A percentile compares a stretch with the other conserved stretches of the same genome.
Conservation (phyloP, 1,284 basidiomycete genomes). For the Bjerkandera adusta region DNA sequence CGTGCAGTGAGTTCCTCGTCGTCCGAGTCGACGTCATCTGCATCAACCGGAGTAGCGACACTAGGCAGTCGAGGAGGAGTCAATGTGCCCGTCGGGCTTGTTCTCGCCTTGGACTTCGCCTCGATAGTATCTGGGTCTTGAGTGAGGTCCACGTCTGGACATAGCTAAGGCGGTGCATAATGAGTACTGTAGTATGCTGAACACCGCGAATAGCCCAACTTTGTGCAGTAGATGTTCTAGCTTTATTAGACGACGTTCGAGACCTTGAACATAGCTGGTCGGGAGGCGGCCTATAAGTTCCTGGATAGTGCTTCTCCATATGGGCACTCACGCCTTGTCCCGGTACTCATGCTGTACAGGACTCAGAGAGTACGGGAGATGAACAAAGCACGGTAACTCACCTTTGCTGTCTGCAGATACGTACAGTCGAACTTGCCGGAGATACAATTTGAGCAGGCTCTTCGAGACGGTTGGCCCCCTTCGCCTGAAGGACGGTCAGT, state of each 20-base stretch:
- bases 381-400: not conserved
- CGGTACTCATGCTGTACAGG: conserved; percentile 3
- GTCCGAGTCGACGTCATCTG: conserved; percentile 9
- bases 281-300: not conserved
- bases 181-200: not conserved
- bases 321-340: conserved; percentile 7
- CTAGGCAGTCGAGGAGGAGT: not conserved
- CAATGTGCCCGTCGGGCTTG: not conserved
- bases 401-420: conserved; percentile 15
- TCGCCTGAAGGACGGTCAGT: conserved; percentile 7
- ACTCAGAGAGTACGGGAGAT: not conserved
- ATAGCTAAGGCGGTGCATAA: conserved; percentile 33
- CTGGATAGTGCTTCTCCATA: not conserved
- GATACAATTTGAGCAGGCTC: conserved; percentile 12
- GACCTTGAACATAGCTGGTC: conserved; percentile 7
- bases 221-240: conserved; percentile 15
- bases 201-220: conserved; percentile 34
- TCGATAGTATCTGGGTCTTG: conserved; percentile 40
- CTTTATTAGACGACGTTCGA: conserved; percentile 12
- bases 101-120: not conserved
- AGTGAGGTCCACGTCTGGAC: conserved; percentile 49
- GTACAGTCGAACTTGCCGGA: conserved; percentile 14
- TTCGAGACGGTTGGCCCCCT: conserved; percentile 8
- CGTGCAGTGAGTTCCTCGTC: conserved; percentile 12
- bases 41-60: not conserved